phyloP scores from a whole-genome alignment of 108 stramenopile genomes.

The Aurantiochytrium sp. region DNA sequence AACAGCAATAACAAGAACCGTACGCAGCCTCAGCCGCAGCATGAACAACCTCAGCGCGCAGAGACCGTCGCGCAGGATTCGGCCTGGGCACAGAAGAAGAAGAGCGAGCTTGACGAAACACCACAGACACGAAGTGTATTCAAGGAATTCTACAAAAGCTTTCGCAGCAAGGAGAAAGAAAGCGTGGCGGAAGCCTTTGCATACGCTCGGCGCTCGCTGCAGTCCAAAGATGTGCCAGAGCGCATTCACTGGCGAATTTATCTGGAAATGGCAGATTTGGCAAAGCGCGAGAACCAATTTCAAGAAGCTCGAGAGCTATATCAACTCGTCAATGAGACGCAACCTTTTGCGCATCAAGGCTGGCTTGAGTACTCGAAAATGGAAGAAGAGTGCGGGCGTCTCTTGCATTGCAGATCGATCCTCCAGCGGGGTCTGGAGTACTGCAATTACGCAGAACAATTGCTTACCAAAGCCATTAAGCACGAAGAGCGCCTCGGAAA shows the following conservation, averaged over 20 bases:
- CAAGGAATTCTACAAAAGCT: background rate
- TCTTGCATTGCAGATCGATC: constrained; percentile 56
- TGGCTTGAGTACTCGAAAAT: constrained; percentile 94
- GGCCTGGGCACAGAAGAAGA: background rate
- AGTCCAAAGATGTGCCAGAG: constrained; percentile 24
- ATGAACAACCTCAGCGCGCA: background rate
- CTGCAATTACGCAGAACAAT: constrained; percentile 69
- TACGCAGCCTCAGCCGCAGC: background rate
- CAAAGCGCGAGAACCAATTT: constrained; percentile 41
- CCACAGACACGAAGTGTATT: background rate
- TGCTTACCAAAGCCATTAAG: constrained; percentile 73
- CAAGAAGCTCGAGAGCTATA: constrained; percentile 68
- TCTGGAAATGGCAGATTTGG: constrained; percentile 45
- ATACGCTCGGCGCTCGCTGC: background rate
- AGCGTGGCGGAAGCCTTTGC: background rate
- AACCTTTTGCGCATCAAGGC: constrained; percentile 74
- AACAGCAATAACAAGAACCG: background rate
- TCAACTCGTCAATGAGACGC: constrained; percentile 66
- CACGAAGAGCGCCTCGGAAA: constrained; percentile 65
- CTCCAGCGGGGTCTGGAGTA: constrained; percentile 63
- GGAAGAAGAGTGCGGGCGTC: constrained; percentile 84
- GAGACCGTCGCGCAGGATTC: background rate
- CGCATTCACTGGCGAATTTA: constrained; percentile 44
- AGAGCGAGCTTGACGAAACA: background rate
- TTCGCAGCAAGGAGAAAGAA: constrained; percentile 5